These are phyloP conservation scores for Oryza nivara DNA, from an alignment of 176 grass and related monocot genomes.

Conservation along the genomic window DNA sequence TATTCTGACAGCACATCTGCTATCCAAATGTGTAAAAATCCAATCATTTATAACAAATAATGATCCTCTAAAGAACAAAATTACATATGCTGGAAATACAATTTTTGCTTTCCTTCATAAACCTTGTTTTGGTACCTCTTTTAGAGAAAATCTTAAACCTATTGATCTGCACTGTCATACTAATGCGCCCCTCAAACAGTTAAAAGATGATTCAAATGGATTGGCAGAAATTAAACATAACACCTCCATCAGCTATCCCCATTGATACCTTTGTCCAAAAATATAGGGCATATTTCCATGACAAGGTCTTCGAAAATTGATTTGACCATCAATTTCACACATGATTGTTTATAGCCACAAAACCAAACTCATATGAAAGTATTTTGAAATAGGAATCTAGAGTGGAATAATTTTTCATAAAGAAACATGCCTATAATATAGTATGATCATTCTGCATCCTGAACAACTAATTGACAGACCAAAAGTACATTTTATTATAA, in stretches of 20 bases:
- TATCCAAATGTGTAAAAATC: neutral
- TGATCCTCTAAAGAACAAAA: neutral
- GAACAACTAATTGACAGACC: neutral
- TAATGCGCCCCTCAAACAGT: neutral
- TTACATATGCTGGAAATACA: neutral
- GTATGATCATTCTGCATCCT: neutral
- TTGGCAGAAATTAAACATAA: neutral
- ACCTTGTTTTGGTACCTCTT: no score
- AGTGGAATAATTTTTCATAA: no score
- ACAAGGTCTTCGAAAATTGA: no score
- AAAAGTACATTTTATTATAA: neutral
- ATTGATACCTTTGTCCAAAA: neutral
- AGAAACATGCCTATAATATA: no score
- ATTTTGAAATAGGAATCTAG: no score
- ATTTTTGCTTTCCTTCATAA: neutral
- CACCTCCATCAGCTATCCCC: neutral
- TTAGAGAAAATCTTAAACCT: neutral
- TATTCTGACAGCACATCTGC: neutral
- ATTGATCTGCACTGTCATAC: neutral
- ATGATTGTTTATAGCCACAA: no score
- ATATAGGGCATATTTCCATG: no score
- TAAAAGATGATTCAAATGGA: neutral
- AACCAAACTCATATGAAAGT: no score
- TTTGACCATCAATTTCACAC: no score
- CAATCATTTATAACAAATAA: neutral